Conservation (phyloP, 768 basidiomycete species). For the Suillus placidus region DNA sequence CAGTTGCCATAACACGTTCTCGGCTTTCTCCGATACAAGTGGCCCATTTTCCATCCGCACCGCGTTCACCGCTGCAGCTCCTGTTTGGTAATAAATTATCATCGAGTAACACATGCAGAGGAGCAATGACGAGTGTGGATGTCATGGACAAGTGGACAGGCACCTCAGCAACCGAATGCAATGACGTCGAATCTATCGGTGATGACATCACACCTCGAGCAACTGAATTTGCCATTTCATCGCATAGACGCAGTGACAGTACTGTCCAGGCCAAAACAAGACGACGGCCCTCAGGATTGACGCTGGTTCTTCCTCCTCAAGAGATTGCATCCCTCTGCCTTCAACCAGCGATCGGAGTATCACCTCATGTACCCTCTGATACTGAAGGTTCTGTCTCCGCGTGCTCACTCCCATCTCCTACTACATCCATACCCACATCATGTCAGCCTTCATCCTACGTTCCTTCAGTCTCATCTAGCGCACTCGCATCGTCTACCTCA, state of each 20-base stretch:
- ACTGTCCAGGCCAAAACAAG: constrained; percentile 9
- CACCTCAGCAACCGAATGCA: constrained; percentile 11
- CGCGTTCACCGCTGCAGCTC: constrained; percentile 10
- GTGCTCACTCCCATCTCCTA: constrained; percentile 19
- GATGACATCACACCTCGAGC: constrained; percentile 32
- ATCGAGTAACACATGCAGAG: constrained; percentile 6
- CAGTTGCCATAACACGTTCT: constrained; percentile 8
- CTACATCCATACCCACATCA: constrained; percentile 10
- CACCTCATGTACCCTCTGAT: constrained; percentile 27
- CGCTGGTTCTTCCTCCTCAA: constrained; percentile 19
- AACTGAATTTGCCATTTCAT: constrained; percentile 16
- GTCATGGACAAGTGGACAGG: constrained; percentile 12
- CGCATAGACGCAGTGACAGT: neutral
- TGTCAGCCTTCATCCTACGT: constrained; percentile 11
- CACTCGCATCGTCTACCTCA: constrained; percentile 6
- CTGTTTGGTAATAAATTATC: constrained; percentile 15
- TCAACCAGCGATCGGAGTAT: constrained; percentile 25
- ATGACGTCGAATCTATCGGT: constrained; percentile 15
- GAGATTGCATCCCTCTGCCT: constrained; percentile 6
- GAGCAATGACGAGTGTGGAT: neutral
- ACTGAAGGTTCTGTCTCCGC: constrained; percentile 15
- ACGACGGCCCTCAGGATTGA: constrained; percentile 17
- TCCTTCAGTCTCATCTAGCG: constrained; percentile 6
- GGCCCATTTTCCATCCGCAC: constrained; percentile 6
- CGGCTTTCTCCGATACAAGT: constrained; percentile 4